phyloP scores from a whole-genome alignment of 2,329 filamentous ascomycete genomes.

The Aspergillus felis region DNA sequence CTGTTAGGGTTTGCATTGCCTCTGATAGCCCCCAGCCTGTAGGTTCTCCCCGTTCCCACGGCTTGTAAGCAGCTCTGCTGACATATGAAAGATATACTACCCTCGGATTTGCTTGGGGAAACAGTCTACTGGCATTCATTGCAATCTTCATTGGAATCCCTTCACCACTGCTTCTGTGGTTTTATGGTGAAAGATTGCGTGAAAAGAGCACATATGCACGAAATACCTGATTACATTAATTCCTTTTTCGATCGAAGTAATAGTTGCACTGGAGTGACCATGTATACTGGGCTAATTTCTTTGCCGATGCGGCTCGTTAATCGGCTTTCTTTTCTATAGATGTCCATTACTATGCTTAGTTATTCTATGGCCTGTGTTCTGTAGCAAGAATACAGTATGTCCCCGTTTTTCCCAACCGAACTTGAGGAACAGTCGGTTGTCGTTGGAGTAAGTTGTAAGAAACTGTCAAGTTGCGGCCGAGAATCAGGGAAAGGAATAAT shows the following conservation, averaged over 20 bases:
- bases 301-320: too few species aligned
- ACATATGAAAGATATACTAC: background rate
- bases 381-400: too few species aligned
- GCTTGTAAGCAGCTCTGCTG: background rate
- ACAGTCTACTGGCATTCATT: constrained; percentile 33
- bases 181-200: constrained; percentile 42
- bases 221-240: background rate
- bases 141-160: constrained; percentile 35
- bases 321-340: too few species aligned
- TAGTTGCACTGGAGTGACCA: background rate
- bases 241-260: background rate
- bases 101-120: constrained; percentile 31
- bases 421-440: too few species aligned
- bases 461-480: too few species aligned
- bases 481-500: too few species aligned
- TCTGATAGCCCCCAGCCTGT: constrained; percentile 5
- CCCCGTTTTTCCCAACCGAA: too few species aligned
- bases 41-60: background rate
- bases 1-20: constrained; percentile 3
- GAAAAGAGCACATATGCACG: constrained; percentile 41
- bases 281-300: too few species aligned
- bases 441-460: too few species aligned
- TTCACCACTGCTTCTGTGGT: constrained; percentile 46
- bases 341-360: too few species aligned
- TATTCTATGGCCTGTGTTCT: too few species aligned